phyloP scores from a whole-genome alignment of 441 rosid genomes.

The Geranium incanum region DNA sequence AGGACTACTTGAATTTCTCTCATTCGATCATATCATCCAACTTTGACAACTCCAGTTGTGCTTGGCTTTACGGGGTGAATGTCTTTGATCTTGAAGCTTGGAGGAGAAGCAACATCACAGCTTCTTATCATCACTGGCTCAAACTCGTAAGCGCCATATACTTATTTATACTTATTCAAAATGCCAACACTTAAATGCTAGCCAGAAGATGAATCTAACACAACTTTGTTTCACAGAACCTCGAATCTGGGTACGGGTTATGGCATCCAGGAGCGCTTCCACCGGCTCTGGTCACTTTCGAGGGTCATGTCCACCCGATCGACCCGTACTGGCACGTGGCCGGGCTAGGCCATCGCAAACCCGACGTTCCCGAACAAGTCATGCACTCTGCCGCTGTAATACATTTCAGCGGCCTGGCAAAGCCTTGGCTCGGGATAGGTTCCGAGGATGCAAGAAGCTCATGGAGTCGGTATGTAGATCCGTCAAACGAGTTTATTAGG shows the following conservation, averaged over 20 bases:
- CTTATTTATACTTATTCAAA: neutral
- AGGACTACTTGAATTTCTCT: conserved; percentile 78
- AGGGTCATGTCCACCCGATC: conserved; percentile 59
- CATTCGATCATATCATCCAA: conserved; percentile 54
- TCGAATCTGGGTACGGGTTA: conserved; percentile 53
- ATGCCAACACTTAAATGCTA: neutral
- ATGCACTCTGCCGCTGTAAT: conserved; percentile 63
- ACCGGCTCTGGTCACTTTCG: conserved; percentile 66
- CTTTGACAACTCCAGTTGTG: conserved; percentile 47
- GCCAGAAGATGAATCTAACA: neutral
- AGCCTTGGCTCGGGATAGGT: conserved; percentile 90
- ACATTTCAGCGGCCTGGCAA: conserved; percentile 91
- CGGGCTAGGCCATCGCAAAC: conserved; percentile 55
- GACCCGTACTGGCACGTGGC: conserved; percentile 79
- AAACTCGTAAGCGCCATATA: conserved; percentile 42
- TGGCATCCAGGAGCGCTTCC: conserved; percentile 90
- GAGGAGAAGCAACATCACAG: conserved; percentile 65
- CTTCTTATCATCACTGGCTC: conserved; percentile 60
- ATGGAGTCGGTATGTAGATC: conserved; percentile 67
- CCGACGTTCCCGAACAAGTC: conserved; percentile 26
- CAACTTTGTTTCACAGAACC: conserved; percentile 37
- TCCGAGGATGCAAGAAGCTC: conserved; percentile 48
- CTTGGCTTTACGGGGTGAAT: conserved; percentile 91
- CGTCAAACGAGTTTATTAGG: conserved; percentile 56
- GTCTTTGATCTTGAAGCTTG: conserved; percentile 74